Evolutionary conservation across 805 yeast genomes (phyloP).

Genomic region (Kockiozyma suomiensis): DNA sequence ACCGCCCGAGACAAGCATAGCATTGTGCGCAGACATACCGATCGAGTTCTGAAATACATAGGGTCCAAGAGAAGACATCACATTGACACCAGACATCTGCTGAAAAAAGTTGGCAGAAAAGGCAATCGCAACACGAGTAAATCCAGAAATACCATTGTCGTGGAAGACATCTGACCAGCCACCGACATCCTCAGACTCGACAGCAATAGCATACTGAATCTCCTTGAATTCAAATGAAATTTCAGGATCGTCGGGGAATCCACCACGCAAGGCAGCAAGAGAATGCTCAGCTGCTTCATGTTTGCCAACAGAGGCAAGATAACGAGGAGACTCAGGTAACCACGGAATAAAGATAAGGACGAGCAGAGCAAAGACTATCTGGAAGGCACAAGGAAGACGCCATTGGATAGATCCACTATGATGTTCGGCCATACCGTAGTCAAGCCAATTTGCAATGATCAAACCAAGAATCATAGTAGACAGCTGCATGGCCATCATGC

Average conservation of each 20-base stretch:
- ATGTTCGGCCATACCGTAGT: conserved; percentile 59
- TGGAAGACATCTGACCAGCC: conserved; percentile 36
- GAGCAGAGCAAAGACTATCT: conserved; percentile 58
- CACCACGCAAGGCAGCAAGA: conserved; percentile 79
- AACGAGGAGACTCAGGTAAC: conserved; percentile 79
- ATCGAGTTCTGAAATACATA: conserved; percentile 19
- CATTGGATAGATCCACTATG: conserved; percentile 17
- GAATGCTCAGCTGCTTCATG: conserved; percentile 53
- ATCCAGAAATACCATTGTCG: conserved; percentile 50
- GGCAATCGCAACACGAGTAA: conserved; percentile 51
- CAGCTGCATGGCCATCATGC: conserved; percentile 66
- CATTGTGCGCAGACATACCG: conserved; percentile 10
- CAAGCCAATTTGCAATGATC: conserved; percentile 68
- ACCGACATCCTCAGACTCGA: conserved; percentile 21
- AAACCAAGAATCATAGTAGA: conserved; percentile 70
- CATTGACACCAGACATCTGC: conserved; percentile 47
- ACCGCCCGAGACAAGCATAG: conserved; percentile 22
- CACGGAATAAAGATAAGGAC: conserved; percentile 55
- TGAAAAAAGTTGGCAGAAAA: conserved; percentile 49
- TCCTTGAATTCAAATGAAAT: conserved; percentile 14
- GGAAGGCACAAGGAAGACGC: conserved; percentile 63
- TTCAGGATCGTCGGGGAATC: conserved; percentile 37
- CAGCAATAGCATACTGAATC: conserved; percentile 21
- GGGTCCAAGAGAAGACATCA: conserved; percentile 38
- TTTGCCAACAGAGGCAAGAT: conserved; percentile 58